Base-by-base conservation (phyloP, 139 green algal genomes). In the Tetradesmus obliquus region DNA sequence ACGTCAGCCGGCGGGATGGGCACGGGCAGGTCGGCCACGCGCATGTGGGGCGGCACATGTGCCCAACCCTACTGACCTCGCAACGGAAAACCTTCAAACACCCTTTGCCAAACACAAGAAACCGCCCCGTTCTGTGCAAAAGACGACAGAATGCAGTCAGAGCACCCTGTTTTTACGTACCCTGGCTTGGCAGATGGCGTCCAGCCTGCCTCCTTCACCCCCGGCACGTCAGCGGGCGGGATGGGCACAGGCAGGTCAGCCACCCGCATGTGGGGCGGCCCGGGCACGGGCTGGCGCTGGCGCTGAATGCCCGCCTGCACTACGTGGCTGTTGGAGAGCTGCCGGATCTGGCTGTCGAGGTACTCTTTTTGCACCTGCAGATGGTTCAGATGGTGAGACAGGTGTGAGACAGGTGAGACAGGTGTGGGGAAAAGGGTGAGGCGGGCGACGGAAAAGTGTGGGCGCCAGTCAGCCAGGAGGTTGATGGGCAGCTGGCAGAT, bases 201-300 rank as follows among this genome's bases (percentile, higher is more conserved):
- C 97, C 97, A 99, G 20, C 96, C 97, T 3, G 96, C 97, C 91
- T 99, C 97, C 88, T 92, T 91, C 57, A 99, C 94, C 0, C 98
- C 98, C 4, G 97, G 97, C 83, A 99, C 72, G 3, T 74, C 87
- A 22, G 13, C 98, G 86, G 93, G 91, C 3, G 76, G 92, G 1
- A 97, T 89, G 0, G 90, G 55, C 5, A 97, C 45, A 1, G 87
- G 62, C 12, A 89, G 72, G 79, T 91, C 71, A 81, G 72, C 82
- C 5, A n/a, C 69, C 10, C 69, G 76, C n/a, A 15, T n/a, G 69
- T 91, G 51, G 19, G 87, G 45, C 1, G 32, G 79, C n/a, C 20
- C 66, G 20, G 55, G 54, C 54, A 92, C 20, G 9, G 86, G 62
- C 55, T 53, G 51, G 13, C 13, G n/a, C 76, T 66, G 17, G 15